Base-by-base conservation (phyloP, 2,329 filamentous ascomycete genomes). In the Grosmannia penicillata region DNA sequence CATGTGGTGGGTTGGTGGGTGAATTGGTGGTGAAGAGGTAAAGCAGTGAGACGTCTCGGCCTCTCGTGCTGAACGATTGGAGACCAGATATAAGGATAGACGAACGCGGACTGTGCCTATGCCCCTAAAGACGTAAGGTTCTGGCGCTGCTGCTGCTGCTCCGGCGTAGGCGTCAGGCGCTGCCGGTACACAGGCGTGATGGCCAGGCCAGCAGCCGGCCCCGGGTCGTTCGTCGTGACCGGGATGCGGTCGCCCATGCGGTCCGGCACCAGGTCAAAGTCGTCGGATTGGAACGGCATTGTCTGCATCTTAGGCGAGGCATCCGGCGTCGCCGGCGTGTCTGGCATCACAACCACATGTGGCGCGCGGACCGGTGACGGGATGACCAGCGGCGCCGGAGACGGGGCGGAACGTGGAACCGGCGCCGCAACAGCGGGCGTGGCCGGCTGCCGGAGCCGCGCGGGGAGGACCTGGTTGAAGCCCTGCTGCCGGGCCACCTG, bases 231-330 rank as follows among this genome's bases (percentile, higher is more conserved):
- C n/a, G n/a, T 18, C 17, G 21, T 4, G 15, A 23, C 19, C 29
- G 64, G 61, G 29, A 74, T 66, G 38, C 71, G 66, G 40, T 70
- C 68, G 7, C 68, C 69, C 72, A 75, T 76, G 38, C 71, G 63
- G 50, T 78, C 74, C 11, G 71, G 72, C n/a, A 76, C 53, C 33
- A 78, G 56, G 33, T 78, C 74, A 21, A 66, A 61, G 1, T 65
- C 66, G 23, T 65, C 63, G n/a, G n/a, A n/a, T 10, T 22, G 7
- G 37, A 19, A 6, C 26, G 6, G 24, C 25, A 10, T 22, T 22
- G 15, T 8, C 6, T 4, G 39, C 44, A 75, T 68, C 8, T 62
- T 68, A 1, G 65, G 59, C 13, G 61, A 61, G 30, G 56, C 50
- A 17, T 36, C 39, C 29, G 43, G 44, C 8, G 43, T 44, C 21